These are phyloP conservation scores for Durio zibethinus DNA, from an alignment of 345 rosid species.

Conservation along the genomic window DNA sequence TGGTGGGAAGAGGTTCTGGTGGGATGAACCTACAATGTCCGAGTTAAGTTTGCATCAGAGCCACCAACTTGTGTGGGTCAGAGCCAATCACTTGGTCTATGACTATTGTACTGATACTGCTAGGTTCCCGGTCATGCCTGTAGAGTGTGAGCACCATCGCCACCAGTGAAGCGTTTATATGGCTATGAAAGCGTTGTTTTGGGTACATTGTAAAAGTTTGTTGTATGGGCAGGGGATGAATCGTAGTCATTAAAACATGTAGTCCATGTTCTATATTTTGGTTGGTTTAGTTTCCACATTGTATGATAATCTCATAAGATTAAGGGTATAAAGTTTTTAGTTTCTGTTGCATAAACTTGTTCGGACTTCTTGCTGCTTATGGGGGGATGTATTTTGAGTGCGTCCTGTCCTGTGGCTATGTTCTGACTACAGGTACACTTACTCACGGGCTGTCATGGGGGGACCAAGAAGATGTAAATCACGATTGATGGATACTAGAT, in stretches of 20 bases:
- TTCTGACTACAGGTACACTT: not conserved
- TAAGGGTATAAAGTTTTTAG: no score
- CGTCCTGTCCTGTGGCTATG: not conserved
- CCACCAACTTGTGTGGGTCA: constrained; percentile 95
- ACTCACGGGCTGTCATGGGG: not conserved
- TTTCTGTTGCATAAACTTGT: not conserved
- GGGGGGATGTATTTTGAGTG: not conserved
- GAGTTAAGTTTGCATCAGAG: constrained; percentile 79
- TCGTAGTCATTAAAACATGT: constrained; percentile 9
- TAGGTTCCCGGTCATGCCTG: constrained; percentile 75
- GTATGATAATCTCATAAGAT: constrained; percentile 4
- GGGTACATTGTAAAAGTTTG: not conserved
- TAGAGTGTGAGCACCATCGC: constrained; percentile 89
- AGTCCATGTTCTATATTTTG: constrained; percentile 8
- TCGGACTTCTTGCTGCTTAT: not conserved
- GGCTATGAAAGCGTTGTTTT: not conserved
- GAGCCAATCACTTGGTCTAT: constrained; percentile 84
- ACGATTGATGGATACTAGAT: not conserved
- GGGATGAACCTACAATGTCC: constrained; percentile 82
- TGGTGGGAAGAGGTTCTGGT: constrained; percentile 67
- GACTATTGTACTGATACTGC: constrained; percentile 76
- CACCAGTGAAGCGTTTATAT: constrained; percentile 33
- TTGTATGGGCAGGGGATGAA: constrained; percentile 2
- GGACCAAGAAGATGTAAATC: not conserved
- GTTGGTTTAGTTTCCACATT: constrained; percentile 4